Evolutionary conservation across 2,329 filamentous ascomycete species (phyloP), one percentile per base, ranked within the genome.

Genomic region (Colletotrichum sp.): DNA sequence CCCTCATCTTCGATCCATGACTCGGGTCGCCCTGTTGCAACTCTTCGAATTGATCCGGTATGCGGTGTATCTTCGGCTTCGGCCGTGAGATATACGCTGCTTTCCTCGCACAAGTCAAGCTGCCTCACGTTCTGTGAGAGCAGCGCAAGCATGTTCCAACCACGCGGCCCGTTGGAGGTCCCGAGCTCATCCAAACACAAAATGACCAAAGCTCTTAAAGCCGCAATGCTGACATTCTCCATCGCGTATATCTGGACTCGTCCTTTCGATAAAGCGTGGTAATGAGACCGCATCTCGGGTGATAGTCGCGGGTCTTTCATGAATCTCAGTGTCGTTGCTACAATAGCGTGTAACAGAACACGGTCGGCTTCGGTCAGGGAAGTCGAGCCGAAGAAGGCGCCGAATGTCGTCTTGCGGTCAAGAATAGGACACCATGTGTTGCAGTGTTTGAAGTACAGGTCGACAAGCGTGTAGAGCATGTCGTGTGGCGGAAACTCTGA

Each of bases 371-470:
- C 84, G 38, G 78, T 79, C 34, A 86, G 75, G 0, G 82, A 83
- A 1, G 84, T 84, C 8, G 84, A 83, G 2, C 83, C 84, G 51
- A 86, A 86, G 69, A 86, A 83, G 24, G 77, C 79, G 3, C 81
- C 77, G 77, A 85, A 82, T 16, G 83, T 86, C 0, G 84, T 83
- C 69, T 86, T 85, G 9, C 85, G 82, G 57, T 86, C 84, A 13
- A 86, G 81, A 15, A 86, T 85, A 0, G 85, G 85, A 64, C 84
- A 86, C 90, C 90, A 92, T 0, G 90, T 90, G 76, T 91, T 91
- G 79, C 90, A 89, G 78, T 92, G 90, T 77, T 90, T 91, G 83
- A 92, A 92, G 80, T 90, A 92, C 9, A 92, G 82, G 74, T 91
- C 90, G 18, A 90, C 89, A 3, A 92, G 82, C 4, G 87, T 88